Evolutionary conservation across 2,329 filamentous ascomycete species (phyloP).

Genomic region (Raffaelea deltoideospora): DNA sequence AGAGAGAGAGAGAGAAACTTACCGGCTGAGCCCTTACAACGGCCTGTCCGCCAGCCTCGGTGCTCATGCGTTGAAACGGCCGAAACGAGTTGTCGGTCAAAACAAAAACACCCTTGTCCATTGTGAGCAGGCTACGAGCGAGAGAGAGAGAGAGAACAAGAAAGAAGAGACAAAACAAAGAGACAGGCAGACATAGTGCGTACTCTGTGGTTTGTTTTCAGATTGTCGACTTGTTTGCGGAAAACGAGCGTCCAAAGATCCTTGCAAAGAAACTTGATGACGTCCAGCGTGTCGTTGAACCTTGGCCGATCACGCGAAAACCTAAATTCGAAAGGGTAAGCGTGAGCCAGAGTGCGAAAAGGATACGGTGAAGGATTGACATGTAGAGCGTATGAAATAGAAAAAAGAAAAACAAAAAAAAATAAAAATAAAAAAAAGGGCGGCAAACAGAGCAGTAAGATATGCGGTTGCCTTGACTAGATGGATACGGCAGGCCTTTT

Average conservation of each 20-base stretch:
- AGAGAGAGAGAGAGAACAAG: not conserved
- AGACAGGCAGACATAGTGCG: constrained; percentile 9
- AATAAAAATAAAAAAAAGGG: not conserved
- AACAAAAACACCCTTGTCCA: constrained; percentile 71
- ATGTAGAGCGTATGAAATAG: not conserved
- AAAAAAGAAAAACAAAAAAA: not conserved
- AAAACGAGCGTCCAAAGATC: constrained; percentile 93
- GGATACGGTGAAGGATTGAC: too few relatives aligned
- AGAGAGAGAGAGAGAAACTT: constrained; percentile 20
- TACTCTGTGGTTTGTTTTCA: constrained; percentile 93
- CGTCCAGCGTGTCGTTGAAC: constrained; percentile 82
- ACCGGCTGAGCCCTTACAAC: constrained; percentile 66
- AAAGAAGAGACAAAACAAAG: not conserved
- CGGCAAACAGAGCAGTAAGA: too few relatives aligned
- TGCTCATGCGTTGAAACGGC: constrained; percentile 79
- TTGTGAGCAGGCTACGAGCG: not conserved
- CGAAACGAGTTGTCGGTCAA: constrained; percentile 86
- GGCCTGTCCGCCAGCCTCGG: constrained; percentile 59
- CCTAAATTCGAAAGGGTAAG: constrained; percentile 24
- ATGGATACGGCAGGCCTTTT: too few relatives aligned
- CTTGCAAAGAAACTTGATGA: constrained; percentile 98
- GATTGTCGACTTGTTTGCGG: constrained; percentile 92
- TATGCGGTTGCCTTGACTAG: too few relatives aligned
- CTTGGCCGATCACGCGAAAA: constrained; percentile 74
- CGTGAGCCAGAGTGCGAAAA: not conserved